Base-by-base conservation (phyloP, 495 filamentous ascomycete species). In the Hyphodiscus hymeniophilus region DNA sequence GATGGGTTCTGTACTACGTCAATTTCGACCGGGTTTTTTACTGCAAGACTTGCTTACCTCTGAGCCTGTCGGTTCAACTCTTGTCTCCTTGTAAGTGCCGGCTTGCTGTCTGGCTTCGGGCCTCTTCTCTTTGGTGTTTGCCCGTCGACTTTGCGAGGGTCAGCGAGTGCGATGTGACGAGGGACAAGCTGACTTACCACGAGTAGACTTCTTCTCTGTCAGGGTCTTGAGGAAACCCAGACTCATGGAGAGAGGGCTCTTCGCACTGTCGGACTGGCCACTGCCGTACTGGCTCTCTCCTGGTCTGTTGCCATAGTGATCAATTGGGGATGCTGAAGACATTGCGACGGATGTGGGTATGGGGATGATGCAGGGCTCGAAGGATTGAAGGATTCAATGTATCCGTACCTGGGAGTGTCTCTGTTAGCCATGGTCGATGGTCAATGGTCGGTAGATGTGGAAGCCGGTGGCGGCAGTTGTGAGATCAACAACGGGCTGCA, bases 51-150 rank as follows among this genome's bases (percentile, higher is more conserved):
- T 40, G 48, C 60, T 57, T 80, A 92, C 90, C 91, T 82, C 65
- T 98, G 92, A 22, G 92, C 92, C 68, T 96, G 90, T 45, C 92
- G 78, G 61, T 98, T 98, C 39, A 96, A 66, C 60, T 98, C 92
- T 59, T 98, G 92, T 39, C 90, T 76, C 32, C 91, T 73, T n/a
- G 90, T 98, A 55, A 94, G 66, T 39, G 92, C 89, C 3, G 92
- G 92, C 57, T 95, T 95, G 68, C 87, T 94, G 63, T 97, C 92
- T 21, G 92, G 92, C 57, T 98, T 98, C 0, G 92, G 92, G 2
- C 92, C 92, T 58, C 92, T 77, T 47, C 86, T 79, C 66, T 98
- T 98, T 3, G 87, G 81, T 18, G 85, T 72, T 55, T 92, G 80
- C 13, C 90, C 90, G 75, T 94, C 91, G 82, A 60, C 34, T 57